Conservation (phyloP, 1,284 basidiomycete species). For the Ceratobasidium sp. region DNA sequence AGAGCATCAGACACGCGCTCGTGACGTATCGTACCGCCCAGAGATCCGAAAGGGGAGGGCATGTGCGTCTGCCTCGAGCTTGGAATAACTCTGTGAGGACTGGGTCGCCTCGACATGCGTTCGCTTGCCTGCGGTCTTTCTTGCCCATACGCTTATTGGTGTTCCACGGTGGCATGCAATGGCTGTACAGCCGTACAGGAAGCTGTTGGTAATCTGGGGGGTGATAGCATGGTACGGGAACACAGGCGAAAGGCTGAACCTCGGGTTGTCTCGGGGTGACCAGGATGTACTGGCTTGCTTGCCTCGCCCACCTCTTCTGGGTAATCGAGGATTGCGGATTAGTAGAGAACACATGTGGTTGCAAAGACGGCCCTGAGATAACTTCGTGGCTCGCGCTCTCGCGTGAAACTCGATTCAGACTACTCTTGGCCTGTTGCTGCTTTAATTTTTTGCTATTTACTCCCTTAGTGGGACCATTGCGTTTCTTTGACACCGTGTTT, state of each 20-base stretch:
- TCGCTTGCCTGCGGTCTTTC: constrained; percentile 1
- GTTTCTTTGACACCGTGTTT: too few species aligned
- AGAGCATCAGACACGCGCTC: constrained; percentile 23
- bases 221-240: too few species aligned
- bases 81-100: constrained; percentile 19
- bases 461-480: constrained; percentile 26
- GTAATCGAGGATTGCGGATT: constrained; percentile 12
- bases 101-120: background rate
- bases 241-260: too few species aligned
- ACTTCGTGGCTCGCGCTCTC: constrained; percentile 56
- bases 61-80: background rate
- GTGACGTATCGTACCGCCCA: background rate
- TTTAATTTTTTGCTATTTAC: constrained; percentile 45
- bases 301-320: constrained; percentile 3
- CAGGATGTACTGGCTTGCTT: too few species aligned
- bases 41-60: constrained; percentile 23
- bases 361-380: constrained; percentile 56
- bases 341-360: background rate
- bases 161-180: too few species aligned
- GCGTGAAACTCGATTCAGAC: constrained; percentile 63
- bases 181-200: background rate
- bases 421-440: constrained; percentile 58
- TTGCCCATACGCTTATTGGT: background rate
- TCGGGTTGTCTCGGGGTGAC: too few species aligned
- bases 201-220: background rate